A percentile compares a stretch with the other conserved stretches of the same genome.
Evolutionary conservation across 2,329 filamentous ascomycete genomes (phyloP).

Genomic region (Colletotrichum nymphaeae): DNA sequence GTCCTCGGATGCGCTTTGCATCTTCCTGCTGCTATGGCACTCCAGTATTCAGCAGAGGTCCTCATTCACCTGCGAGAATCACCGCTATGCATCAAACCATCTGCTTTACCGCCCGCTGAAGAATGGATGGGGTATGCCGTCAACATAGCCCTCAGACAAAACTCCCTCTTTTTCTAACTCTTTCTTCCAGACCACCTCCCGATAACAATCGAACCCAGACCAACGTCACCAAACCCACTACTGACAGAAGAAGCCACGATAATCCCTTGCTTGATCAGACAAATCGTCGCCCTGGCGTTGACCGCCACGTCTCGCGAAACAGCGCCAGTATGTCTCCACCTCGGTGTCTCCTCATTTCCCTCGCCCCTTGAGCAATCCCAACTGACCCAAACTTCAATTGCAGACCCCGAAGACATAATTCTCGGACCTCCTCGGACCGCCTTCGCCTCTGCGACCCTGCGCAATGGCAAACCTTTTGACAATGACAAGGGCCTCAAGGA

Average conservation of each 20-base stretch:
- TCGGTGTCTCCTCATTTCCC: background rate
- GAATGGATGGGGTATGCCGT: conserved; percentile 93
- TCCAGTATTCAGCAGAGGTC: conserved; percentile 81
- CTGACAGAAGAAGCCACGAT: conserved; percentile 59
- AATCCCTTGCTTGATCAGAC: conserved; percentile 58
- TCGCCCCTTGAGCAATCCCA: conserved; percentile 35
- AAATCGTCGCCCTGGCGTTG: conserved; percentile 62
- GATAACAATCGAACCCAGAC: conserved; percentile 58
- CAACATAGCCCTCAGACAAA: background rate
- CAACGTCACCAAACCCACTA: conserved; percentile 50
- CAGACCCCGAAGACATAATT: conserved; percentile 82
- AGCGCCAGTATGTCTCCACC: conserved; percentile 61
- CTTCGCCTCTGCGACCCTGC: conserved; percentile 79
- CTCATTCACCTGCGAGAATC: conserved; percentile 82
- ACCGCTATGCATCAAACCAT: conserved; percentile 84
- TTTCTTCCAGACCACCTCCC: conserved; percentile 52
- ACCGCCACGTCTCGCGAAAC: conserved; percentile 67
- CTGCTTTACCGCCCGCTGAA: conserved; percentile 82
- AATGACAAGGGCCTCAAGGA: conserved; percentile 66
- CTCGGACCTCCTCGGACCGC: conserved; percentile 86
- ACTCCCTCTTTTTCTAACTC: conserved; percentile 26
- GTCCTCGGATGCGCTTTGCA: conserved; percentile 50
- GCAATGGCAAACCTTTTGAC: conserved; percentile 60
- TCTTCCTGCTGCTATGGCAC: conserved; percentile 57
- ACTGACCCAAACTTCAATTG: conserved; percentile 42